Percentiles rank a stretch among this genome's conserved stretches.
Evolutionary conservation across 768 basidiomycete species (phyloP).

Genomic region (Suillus luteus): DNA sequence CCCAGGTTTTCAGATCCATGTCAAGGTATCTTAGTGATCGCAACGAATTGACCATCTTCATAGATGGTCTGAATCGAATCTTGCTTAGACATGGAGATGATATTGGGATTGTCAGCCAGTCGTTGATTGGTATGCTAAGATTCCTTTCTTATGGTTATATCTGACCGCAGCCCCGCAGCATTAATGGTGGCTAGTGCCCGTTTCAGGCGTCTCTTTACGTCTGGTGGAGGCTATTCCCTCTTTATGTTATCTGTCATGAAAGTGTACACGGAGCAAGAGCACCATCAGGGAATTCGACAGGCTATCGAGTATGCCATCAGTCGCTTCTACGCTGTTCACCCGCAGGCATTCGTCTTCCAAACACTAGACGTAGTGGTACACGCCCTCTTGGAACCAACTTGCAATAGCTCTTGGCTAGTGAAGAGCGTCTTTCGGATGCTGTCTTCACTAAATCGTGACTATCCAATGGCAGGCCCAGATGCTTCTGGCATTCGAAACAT

Average conservation of each 20-base stretch:
- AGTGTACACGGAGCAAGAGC: slow-evolving; percentile 63
- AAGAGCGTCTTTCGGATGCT: slow-evolving; percentile 60
- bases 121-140: slow-evolving; percentile 60
- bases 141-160: slow-evolving; percentile 8
- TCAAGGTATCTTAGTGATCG: slow-evolving; percentile 71
- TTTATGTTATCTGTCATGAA: slow-evolving; percentile 77
- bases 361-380: slow-evolving; percentile 63
- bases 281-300: slow-evolving; percentile 55
- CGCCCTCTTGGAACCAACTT: slow-evolving; percentile 49
- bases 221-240: slow-evolving; percentile 69
- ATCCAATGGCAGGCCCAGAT: slow-evolving; percentile 47
- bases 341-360: slow-evolving; percentile 75
- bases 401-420: slow-evolving; percentile 54
- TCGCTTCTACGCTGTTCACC: slow-evolving; percentile 74
- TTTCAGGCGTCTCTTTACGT: slow-evolving; percentile 73
- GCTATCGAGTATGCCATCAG: slow-evolving; percentile 73
- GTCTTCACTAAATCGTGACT: slow-evolving; percentile 51
- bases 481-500: slow-evolving; percentile 66
- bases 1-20: slow-evolving; percentile 72
- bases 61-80: slow-evolving; percentile 73
- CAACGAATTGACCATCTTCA: slow-evolving; percentile 61
- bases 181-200: slow-evolving; percentile 77
- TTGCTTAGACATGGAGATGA: slow-evolving; percentile 70
- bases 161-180: slow-evolving; percentile 40
- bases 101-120: slow-evolving; percentile 74